These are phyloP conservation scores for Termitomyces sp. DNA, from an alignment of 768 basidiomycete species.

Conservation along the genomic window DNA sequence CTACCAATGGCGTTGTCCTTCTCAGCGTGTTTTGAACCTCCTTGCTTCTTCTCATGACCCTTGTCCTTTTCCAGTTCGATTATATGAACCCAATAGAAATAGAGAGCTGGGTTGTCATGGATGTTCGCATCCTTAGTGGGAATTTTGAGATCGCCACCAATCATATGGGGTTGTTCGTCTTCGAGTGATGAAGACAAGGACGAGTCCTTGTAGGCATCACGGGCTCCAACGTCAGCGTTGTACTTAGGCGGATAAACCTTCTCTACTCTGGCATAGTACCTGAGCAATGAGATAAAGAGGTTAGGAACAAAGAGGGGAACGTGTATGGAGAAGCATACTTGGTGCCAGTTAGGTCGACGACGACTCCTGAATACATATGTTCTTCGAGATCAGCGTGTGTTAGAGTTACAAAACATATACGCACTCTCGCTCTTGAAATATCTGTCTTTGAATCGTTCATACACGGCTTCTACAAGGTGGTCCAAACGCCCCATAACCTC, in stretches of 20 bases:
- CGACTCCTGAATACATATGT: conserved; percentile 49
- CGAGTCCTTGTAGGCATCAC: conserved; percentile 45
- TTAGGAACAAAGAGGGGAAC: conserved; percentile 1
- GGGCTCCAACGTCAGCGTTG: conserved; percentile 37
- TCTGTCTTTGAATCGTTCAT: conserved; percentile 93
- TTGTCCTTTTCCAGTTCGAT: conserved; percentile 72
- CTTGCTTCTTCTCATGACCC: conserved; percentile 54
- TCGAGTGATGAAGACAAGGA: conserved; percentile 37
- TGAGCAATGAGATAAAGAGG: conserved; percentile 24
- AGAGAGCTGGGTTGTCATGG: conserved; percentile 74
- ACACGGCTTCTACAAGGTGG: conserved; percentile 90
- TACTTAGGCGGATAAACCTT: conserved; percentile 69
- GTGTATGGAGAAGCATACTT: conserved; percentile 46
- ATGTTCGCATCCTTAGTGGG: conserved; percentile 62
- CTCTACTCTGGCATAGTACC: conserved; percentile 78
- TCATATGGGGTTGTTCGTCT: conserved; percentile 55
- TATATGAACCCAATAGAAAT: conserved; percentile 86
- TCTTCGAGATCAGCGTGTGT: conserved; percentile 11
- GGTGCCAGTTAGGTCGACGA: conserved; percentile 82
- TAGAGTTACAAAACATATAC: conserved; percentile 27
- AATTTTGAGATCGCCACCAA: conserved; percentile 77
- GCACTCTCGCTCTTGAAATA: conserved; percentile 89
- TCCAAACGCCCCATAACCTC: conserved; percentile 97
- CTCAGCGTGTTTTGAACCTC: conserved; percentile 43
- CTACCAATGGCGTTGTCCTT: conserved; percentile 67